Evolutionary conservation across 2,329 filamentous ascomycete species (phyloP).

Genomic region (Magnaporthiopsis incrustans): DNA sequence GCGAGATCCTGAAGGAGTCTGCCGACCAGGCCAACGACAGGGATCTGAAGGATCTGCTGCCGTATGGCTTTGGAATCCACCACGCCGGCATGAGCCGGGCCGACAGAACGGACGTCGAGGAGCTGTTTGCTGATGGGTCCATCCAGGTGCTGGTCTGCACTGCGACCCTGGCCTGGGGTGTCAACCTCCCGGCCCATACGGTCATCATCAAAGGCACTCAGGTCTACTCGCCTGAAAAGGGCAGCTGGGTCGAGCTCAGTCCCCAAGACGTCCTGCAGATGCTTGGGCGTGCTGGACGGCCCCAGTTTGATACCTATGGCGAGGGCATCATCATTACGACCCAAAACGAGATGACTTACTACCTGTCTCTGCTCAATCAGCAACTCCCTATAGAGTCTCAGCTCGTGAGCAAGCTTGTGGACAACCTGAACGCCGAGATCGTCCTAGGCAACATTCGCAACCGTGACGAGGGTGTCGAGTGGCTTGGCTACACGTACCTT

Average conservation of each 20-base stretch:
- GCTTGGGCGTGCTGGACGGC: constrained; percentile 92
- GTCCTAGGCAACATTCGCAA: constrained; percentile 88
- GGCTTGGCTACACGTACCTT: constrained; percentile 96
- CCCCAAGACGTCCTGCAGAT: constrained; percentile 98
- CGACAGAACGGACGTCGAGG: constrained; percentile 93
- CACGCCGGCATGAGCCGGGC: constrained; percentile 94
- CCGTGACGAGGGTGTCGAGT: constrained; percentile 95
- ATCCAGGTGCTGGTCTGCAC: constrained; percentile 96
- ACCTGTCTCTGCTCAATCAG: constrained; percentile 91
- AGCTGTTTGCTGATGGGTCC: constrained; percentile 82
- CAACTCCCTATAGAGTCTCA: constrained; percentile 97
- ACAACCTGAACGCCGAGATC: constrained; percentile 94
- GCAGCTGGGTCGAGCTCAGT: constrained; percentile 95
- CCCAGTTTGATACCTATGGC: constrained; percentile 95
- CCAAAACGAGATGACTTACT: constrained; percentile 92
- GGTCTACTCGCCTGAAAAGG: constrained; percentile 96
- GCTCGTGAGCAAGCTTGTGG: constrained; percentile 82
- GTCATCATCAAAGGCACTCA: constrained; percentile 99
- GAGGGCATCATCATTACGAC: constrained; percentile 99
- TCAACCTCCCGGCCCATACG: constrained; percentile 94
- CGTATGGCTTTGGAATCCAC: constrained; percentile 96
- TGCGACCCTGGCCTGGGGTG: constrained; percentile 97
- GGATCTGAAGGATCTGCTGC: constrained; percentile 87
- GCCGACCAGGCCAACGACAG: constrained; percentile 74
- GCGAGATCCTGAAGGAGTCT: constrained; percentile 81